Evolutionary conservation across 345 rosid species (phyloP), one percentile per base, ranked within the genome.

Genomic region (Populus simonii): DNA sequence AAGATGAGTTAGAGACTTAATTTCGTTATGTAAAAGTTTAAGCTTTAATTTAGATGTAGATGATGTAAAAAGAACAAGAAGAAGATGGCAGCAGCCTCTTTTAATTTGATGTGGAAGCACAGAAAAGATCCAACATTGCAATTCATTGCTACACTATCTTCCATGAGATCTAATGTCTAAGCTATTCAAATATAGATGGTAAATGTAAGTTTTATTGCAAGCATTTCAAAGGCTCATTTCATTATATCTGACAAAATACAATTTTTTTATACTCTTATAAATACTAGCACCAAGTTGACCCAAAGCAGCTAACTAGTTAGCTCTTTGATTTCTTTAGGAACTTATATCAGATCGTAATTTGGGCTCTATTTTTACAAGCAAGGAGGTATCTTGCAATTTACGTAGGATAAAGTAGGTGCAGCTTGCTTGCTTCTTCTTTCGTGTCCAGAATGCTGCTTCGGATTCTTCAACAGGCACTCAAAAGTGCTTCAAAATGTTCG

Each of bases 391-490:
- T 65, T 31, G 29, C 35, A 39, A 53, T 66, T 72, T 78, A 85
- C 84, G 78, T 33, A 65, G 22, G 75, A 12, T 49, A 62, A 74
- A 22, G 66, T 16, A 25, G 16, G n/a, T 20, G 82, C 78, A 71
- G 85, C 82, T 76, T 79, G 61, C 61, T 25, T 41, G 36, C 29
- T 68, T 77, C 69, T 69, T 66, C 73, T 78, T 33, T 18, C 8
- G 25, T 5, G 80, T 38, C 73, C 74, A 81, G 79, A 79, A 77
- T 74, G 80, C 81, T 62, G 85, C 86, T 12, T 55, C 43, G 10
- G 80, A 70, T 76, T 61, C 74, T 79, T 61, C 36, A 22, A 45
- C 23, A n/a, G 49, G 63, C 36, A 41, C 49, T 39, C 70, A 20
- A 35, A 67, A 38, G 75, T 41, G 71, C 73, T 78, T 80, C 61